Evolutionary conservation across 2,329 filamentous ascomycete genomes (phyloP), one percentile per base, ranked within the genome.

Genomic region (Botrytis aclada): DNA sequence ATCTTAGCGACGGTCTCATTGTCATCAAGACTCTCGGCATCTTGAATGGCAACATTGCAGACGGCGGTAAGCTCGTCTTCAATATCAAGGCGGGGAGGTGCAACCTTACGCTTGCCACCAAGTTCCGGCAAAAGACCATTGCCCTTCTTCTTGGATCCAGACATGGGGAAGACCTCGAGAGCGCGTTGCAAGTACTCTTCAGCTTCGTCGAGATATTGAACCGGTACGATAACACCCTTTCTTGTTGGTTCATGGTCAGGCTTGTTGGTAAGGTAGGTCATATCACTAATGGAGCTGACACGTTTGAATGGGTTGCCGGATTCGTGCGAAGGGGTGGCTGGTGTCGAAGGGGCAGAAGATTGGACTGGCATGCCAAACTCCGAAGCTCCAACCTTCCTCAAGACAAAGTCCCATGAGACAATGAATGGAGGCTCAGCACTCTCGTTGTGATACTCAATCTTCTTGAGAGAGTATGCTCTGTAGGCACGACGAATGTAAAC

Each of bases 401-500:
- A 90, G 73, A 94, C 88, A 82, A 99, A 99, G 83, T 98, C 95
- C 96, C 96, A 99, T 18, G 94, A 94, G 58, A 98, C 86, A 75
- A 92, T 86, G 80, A 93, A 97, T 16, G 92, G 90, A 37, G 92
- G 86, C 78, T 97, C 94, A 73, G 85, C 84, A 25, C 82, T 80
- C 63, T 94, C 89, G 71, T 92, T 90, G 79, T 95, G 89, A 82
- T 99, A 99, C 79, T 97, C 89, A 73, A 99, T 92, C 78, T 90
- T 87, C 87, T 97, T 95, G 69, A 99, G 86, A 74, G 93, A 91
- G 84, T 99, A 99, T 2, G 96, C 96, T 86, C 96, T 93, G 86
- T 99, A 99, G 22, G 96, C 95, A 76, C 96, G 93, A 79, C 96
- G 95, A 75, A 97, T 91, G 82, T 99, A 99, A 66, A 98, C 95